phyloP scores from a whole-genome alignment of 2,329 filamentous ascomycete species.

The Thermomyces lanuginosus region DNA sequence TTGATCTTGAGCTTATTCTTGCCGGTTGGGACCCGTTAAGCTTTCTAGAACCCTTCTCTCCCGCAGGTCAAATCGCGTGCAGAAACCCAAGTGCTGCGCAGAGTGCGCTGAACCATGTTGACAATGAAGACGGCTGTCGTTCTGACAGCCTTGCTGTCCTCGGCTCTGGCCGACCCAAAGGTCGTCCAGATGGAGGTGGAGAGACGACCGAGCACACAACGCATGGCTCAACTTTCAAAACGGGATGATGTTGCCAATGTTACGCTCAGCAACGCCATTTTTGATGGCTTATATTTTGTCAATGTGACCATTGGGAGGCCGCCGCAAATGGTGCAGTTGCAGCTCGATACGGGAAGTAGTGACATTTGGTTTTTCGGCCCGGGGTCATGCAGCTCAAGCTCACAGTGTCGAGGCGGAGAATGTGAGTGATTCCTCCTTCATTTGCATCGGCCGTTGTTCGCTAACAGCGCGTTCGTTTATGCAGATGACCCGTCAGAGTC shows the following conservation, averaged over 20 bases:
- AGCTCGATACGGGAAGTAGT: conserved; percentile 53
- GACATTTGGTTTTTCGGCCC: conserved; percentile 40
- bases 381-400: conserved; percentile 3
- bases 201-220: conserved; percentile 2
- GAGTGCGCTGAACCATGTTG: too few relatives aligned
- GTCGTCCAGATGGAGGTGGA: conserved; percentile 5
- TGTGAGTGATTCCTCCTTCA: conserved; percentile 4
- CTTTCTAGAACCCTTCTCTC: too few relatives aligned
- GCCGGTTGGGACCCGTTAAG: too few relatives aligned
- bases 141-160: too few relatives aligned
- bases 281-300: conserved; percentile 39
- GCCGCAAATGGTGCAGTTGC: conserved; percentile 39
- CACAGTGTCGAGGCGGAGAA: conserved; percentile 5
- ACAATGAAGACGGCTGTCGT: too few relatives aligned
- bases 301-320: conserved; percentile 50
- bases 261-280: conserved; percentile 3
- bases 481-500: conserved; percentile 11
- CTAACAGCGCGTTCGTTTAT: background rate
- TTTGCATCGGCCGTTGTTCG: conserved; percentile 8
- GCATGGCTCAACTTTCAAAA: conserved; percentile 4
- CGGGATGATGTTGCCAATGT: conserved; percentile 3
- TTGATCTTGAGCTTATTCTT: too few relatives aligned
- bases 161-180: conserved; percentile 5
- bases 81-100: too few relatives aligned
- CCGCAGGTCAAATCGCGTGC: too few relatives aligned